These are phyloP conservation scores for Beauveria sp. DNA, from an alignment of 2,329 filamentous ascomycete genomes.

Conservation along the genomic window DNA sequence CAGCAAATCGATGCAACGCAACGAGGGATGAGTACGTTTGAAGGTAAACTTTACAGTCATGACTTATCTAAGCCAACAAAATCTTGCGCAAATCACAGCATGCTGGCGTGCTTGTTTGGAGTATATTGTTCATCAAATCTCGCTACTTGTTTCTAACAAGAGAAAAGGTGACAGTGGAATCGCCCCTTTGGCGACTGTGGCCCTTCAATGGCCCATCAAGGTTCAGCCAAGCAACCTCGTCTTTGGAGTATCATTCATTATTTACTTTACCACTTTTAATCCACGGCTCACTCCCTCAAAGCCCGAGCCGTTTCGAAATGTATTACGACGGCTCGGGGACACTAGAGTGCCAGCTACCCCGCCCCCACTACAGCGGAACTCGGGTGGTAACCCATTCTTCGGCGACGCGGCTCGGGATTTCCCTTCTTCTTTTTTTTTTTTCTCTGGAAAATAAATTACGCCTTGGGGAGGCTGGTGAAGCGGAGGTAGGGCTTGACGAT, in stretches of 20 bases:
- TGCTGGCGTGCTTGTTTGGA: background rate
- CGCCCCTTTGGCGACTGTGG: background rate
- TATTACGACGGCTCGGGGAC: background rate
- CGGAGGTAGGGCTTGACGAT: conserved; percentile 66
- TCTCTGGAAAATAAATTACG: conserved; percentile 20
- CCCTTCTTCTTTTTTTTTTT: too few relatives aligned
- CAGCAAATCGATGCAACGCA: background rate
- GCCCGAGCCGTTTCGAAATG: background rate
- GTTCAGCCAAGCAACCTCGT: background rate
- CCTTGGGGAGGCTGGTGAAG: conserved; percentile 60
- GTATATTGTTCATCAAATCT: background rate
- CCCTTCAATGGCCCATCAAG: background rate
- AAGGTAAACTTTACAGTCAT: too few relatives aligned
- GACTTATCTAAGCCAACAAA: too few relatives aligned
- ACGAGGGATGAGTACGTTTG: background rate
- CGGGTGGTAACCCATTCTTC: background rate
- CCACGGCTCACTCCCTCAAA: background rate
- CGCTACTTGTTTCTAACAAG: background rate
- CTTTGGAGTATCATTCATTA: background rate
- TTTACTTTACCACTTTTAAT: background rate
- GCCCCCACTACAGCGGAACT: background rate
- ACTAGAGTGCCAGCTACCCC: background rate
- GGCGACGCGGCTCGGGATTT: too few relatives aligned
- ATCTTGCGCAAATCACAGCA: background rate
- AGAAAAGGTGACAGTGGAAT: background rate